Evolutionary conservation across 106 monocot genomes (phyloP), one percentile per base, ranked within the genome.

Genomic region (Apostasia ramifera): DNA sequence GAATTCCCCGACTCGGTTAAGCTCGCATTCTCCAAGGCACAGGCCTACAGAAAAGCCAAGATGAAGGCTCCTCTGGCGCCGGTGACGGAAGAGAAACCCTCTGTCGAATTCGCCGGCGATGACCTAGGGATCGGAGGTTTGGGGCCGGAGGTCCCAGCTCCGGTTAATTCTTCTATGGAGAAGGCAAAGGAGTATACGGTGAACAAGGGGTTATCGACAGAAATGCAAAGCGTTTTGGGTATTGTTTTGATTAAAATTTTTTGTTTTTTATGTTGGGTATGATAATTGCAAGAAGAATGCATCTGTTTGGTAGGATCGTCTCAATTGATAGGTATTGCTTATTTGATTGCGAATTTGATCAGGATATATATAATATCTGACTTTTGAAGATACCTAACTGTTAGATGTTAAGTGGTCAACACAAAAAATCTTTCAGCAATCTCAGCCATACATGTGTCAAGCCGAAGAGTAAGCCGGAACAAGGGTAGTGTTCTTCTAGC

Each of bases 1-100:
- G 79, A 71, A 15, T 26, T 68, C 38, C 51, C 72, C 39, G 87
- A 84, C 70, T 76, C 63, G 1, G 62, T 79, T 11, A 83, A 81
- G 79, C 78, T 81, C 14, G 90, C 85, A 14, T 81, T 88, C 51
- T 57, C 84, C 40, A 81, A 78, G 53, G 85, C 82, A 44, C 64
- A 58, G 38, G 71, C 76, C 9, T 89, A 89, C 55, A 77, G 66
- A 72, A 79, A 79, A 61, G 15, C 55, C 11, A 78, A 78, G 70
- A 71, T 12, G 49, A 8, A 13, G 47, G 39, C 44, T 0, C 9
- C 58, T 3, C 51, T n/a, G 26, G 47, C 3, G 47, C 79, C 60
- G 37, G 48, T 49, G 49, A 57, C 62, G 14, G 44, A 60, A 12
- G 26, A 49, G 52, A 26, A 58, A 8, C 47, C 55, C 6, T 46